A percentile compares a stretch with the other conserved stretches of the same genome.
phyloP scores from a whole-genome alignment of 345 rosid species.

The Salix purpurea region DNA sequence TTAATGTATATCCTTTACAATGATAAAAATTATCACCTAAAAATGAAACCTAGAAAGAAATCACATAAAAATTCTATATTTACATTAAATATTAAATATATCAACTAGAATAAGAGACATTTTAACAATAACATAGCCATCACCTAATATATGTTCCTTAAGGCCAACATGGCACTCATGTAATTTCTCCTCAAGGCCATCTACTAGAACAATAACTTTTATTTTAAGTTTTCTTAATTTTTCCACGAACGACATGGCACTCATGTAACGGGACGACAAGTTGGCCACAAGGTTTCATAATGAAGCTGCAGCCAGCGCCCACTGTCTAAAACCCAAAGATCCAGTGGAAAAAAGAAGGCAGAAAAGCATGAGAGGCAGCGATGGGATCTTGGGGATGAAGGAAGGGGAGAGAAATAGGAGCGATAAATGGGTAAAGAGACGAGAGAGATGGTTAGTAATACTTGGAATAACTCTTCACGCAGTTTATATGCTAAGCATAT shows the following conservation, averaged over 20 bases:
- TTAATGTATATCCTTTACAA: too few relatives aligned
- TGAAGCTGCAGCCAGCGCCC: background rate
- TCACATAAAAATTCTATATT: too few relatives aligned
- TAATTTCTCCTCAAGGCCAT: too few relatives aligned
- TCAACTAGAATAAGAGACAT: too few relatives aligned
- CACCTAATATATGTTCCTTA: too few relatives aligned
- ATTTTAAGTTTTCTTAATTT: too few relatives aligned
- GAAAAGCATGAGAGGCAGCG: conserved; percentile 39
- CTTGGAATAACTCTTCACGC: conserved; percentile 83
- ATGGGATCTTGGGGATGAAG: conserved; percentile 69
- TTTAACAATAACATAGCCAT: too few relatives aligned
- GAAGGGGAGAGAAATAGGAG: conserved; percentile 12
- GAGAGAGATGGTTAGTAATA: conserved; percentile 73
- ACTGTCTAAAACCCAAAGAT: background rate
- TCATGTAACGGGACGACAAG: background rate
- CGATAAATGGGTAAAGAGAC: conserved; percentile 53
- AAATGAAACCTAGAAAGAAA: too few relatives aligned
- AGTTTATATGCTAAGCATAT: conserved; percentile 88
- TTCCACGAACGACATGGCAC: background rate
- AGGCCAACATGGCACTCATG: too few relatives aligned
- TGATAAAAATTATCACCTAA: too few relatives aligned
- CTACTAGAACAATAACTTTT: too few relatives aligned
- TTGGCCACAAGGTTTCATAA: background rate
- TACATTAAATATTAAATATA: too few relatives aligned
- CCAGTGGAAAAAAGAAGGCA: background rate